phyloP scores from a whole-genome alignment of 1,284 basidiomycete species.

The Thelephora terrestris region DNA sequence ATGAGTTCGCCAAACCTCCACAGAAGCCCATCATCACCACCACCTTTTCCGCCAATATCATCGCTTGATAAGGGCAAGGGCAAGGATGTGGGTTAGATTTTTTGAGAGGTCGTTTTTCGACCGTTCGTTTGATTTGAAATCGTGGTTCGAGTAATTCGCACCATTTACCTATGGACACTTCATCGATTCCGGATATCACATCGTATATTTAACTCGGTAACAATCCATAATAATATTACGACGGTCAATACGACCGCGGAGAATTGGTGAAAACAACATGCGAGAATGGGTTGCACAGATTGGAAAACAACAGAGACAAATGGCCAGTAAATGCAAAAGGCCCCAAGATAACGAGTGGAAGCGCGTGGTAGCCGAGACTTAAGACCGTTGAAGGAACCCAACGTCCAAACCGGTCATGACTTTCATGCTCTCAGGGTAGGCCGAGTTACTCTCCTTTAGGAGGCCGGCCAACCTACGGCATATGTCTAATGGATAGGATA shows the following conservation, averaged over 20 bases:
- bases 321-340: too few relatives aligned
- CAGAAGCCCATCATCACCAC: constrained; percentile 31
- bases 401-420: constrained; percentile 71
- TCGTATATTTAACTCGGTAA: too few relatives aligned
- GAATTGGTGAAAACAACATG: not conserved
- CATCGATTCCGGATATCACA: too few relatives aligned
- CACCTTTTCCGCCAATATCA: not conserved
- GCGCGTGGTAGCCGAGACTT: not conserved
- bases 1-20: constrained; percentile 45
- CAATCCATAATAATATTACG: not conserved
- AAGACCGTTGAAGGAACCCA: constrained; percentile 53
- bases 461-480: constrained; percentile 57
- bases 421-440: constrained; percentile 65
- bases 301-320: too few relatives aligned
- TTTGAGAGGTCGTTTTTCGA: not conserved
- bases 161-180: too few relatives aligned
- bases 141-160: too few relatives aligned
- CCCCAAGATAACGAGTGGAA: too few relatives aligned
- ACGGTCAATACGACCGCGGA: not conserved
- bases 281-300: not conserved
- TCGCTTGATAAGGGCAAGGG: constrained; percentile 33
- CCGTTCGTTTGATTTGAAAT: too few relatives aligned
- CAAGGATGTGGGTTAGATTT: constrained; percentile 5
- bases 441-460: constrained; percentile 61
- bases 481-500: constrained; percentile 65